Percentiles rank a stretch among this genome's conserved stretches.
These are phyloP conservation scores for Termitomyces sp. DNA, from an alignment of 768 basidiomycete species.

Conservation along the genomic window DNA sequence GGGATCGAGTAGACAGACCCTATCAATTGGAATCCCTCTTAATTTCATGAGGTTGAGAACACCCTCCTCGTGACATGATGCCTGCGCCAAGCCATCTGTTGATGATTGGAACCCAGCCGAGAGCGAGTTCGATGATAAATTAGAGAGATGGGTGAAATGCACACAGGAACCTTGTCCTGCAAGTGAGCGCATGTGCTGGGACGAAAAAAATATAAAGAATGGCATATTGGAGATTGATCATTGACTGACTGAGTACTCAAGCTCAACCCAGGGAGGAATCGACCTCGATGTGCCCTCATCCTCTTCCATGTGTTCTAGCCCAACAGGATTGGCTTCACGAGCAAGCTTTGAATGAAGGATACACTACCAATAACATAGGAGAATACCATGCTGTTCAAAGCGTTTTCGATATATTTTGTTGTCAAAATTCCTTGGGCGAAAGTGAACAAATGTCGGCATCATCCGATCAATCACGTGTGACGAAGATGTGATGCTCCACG, in stretches of 20 bases:
- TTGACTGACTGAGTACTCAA: constrained; percentile 75
- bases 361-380: constrained; percentile 52
- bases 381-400: constrained; percentile 29
- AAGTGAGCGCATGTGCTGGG: constrained; percentile 77
- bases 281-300: constrained; percentile 71
- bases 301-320: constrained; percentile 89
- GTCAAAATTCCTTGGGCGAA: too few relatives aligned
- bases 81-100: constrained; percentile 22
- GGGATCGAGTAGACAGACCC: constrained; percentile 93
- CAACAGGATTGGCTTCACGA: constrained; percentile 8
- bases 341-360: neutral
- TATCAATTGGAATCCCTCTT: constrained; percentile 36
- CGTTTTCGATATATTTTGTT: neutral
- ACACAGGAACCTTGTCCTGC: constrained; percentile 62
- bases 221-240: constrained; percentile 1
- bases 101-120: constrained; percentile 22
- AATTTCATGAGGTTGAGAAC: constrained; percentile 56
- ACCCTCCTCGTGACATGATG: constrained; percentile 42
- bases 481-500: too few relatives aligned
- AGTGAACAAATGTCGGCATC: too few relatives aligned
- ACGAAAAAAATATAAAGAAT: neutral
- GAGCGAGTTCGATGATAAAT: constrained; percentile 57
- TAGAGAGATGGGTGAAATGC: constrained; percentile 84
- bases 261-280: constrained; percentile 84
- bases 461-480: too few relatives aligned